phyloP scores from a whole-genome alignment of 75 land plant species.

The Larix kaempferi region DNA sequence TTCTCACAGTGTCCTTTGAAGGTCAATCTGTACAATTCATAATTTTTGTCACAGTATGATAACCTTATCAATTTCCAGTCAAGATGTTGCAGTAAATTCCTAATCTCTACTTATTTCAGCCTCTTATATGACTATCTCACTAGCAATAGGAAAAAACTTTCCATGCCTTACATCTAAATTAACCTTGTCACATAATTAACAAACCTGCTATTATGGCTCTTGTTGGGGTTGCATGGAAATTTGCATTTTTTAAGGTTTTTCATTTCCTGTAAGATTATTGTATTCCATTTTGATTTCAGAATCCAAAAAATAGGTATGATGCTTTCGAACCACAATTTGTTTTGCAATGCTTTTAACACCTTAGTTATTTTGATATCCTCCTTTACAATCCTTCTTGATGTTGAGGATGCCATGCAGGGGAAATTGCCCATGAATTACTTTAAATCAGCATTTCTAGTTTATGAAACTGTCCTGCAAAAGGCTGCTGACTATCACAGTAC shows the following conservation, averaged over 20 bases:
- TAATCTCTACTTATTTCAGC: background rate
- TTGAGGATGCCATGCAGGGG: constrained; percentile 48
- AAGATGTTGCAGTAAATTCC: background rate
- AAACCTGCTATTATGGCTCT: background rate
- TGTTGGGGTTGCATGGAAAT: background rate
- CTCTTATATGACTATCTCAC: background rate
- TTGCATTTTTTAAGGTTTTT: background rate
- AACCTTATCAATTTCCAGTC: background rate
- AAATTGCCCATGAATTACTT: constrained; percentile 63
- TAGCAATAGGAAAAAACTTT: background rate
- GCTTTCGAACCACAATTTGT: background rate
- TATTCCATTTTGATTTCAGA: background rate
- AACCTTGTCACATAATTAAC: background rate
- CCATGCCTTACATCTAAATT: background rate
- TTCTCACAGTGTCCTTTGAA: background rate
- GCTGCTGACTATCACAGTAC: constrained; percentile 33
- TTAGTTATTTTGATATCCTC: background rate
- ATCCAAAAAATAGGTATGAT: background rate
- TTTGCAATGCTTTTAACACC: background rate
- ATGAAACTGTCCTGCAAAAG: constrained; percentile 50
- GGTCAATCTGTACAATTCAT: background rate
- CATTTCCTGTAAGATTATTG: background rate
- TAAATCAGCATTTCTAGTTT: constrained; percentile 67
- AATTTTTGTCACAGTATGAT: background rate
- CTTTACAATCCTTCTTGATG: constrained; percentile 7